Evolutionary conservation across 2,329 filamentous ascomycete species (phyloP).

Genomic region (Calonectria pseudoturangicola): DNA sequence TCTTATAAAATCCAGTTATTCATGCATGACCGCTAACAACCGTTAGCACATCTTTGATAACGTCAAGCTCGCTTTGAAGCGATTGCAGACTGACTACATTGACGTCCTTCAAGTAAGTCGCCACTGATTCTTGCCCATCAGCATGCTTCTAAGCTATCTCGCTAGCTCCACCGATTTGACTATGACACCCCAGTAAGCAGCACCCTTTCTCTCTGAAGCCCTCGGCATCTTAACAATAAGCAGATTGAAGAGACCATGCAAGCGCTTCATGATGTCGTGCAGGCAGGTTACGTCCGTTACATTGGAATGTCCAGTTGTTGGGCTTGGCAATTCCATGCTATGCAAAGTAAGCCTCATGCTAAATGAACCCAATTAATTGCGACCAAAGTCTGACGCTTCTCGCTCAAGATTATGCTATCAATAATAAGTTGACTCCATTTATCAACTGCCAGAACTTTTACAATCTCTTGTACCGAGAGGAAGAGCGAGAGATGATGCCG

Average conservation of each 20-base stretch:
- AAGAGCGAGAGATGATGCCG: conserved; percentile 66
- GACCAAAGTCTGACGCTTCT: neutral
- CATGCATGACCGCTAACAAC: neutral
- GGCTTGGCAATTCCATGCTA: conserved; percentile 64
- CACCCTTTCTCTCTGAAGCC: no score
- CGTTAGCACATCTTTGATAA: conserved; percentile 73
- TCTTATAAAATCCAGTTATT: neutral
- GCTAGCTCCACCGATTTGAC: conserved; percentile 69
- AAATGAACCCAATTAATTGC: neutral
- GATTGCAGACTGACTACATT: conserved; percentile 73
- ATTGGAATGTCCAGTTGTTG: conserved; percentile 69
- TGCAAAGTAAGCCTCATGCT: conserved; percentile 62
- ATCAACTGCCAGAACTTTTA: conserved; percentile 75
- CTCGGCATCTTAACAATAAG: conserved; percentile 35
- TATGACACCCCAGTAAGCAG: conserved; percentile 33
- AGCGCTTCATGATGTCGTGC: conserved; percentile 44
- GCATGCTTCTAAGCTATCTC: neutral
- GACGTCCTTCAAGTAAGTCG: conserved; percentile 70
- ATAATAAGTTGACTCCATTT: conserved; percentile 73
- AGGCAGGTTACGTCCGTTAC: conserved; percentile 72
- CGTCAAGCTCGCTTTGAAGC: conserved; percentile 74
- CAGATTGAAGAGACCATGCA: conserved; percentile 45
- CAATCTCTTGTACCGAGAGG: conserved; percentile 74
- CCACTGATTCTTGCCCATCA: neutral
- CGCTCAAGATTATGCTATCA: conserved; percentile 58